Percentiles rank a stretch among this genome's conserved stretches.
These are phyloP conservation scores for Penicillium italicum DNA, from an alignment of 2,329 filamentous ascomycete genomes.

Conservation along the genomic window DNA sequence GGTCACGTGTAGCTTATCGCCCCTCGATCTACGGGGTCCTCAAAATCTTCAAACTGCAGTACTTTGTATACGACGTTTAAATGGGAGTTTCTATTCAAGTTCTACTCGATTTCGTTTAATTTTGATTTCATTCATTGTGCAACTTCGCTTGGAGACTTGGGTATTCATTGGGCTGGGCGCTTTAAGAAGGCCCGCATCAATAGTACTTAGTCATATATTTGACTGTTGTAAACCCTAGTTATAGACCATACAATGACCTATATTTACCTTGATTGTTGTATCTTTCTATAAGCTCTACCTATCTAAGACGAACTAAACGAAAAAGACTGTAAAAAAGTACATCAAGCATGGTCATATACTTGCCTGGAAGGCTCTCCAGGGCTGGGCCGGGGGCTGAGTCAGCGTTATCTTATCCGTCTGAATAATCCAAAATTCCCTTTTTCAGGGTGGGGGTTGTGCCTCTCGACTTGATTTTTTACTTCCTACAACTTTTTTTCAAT, in stretches of 20 bases:
- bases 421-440: conserved; percentile 28
- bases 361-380: no score
- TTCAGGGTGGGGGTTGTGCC: conserved; percentile 26
- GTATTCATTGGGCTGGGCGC: conserved; percentile 8
- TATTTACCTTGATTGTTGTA: background rate
- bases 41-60: conserved; percentile 2
- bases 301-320: background rate
- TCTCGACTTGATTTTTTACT: conserved; percentile 12
- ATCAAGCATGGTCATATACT: background rate
- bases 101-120: background rate
- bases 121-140: conserved; percentile 2
- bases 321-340: background rate
- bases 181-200: conserved; percentile 1
- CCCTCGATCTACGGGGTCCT: conserved; percentile 25
- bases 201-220: background rate
- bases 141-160: conserved; percentile 10
- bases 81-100: background rate
- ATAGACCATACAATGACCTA: background rate
- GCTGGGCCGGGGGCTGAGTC: conserved; percentile 23
- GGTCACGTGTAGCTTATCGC: conserved; percentile 33
- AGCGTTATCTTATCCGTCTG: conserved; percentile 33
- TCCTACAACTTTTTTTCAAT: conserved; percentile 13
- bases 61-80: background rate
- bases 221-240: background rate
- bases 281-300: background rate